Evolutionary conservation across 345 rosid species (phyloP).

Genomic region (Citrus sinensis): DNA sequence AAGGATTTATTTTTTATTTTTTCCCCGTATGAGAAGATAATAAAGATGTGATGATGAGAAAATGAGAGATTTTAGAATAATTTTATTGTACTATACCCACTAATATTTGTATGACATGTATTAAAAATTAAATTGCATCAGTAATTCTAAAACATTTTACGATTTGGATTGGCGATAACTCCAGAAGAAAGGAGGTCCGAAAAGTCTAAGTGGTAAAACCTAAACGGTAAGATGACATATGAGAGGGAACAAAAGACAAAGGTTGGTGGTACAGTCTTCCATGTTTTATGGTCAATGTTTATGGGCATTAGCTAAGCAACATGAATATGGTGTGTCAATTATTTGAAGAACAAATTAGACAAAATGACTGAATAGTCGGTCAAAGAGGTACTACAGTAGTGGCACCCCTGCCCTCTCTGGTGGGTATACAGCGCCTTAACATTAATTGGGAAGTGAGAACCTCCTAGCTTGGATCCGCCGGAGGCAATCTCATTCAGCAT

Average conservation of each 20-base stretch:
- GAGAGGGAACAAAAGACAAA: neutral
- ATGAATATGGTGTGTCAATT: neutral
- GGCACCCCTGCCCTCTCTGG: too few relatives aligned
- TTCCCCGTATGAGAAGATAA: neutral
- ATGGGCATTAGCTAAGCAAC: neutral
- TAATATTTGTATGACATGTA: too few relatives aligned
- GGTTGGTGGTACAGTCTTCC: slow-evolving; percentile 8
- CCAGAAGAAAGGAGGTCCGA: neutral
- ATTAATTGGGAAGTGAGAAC: too few relatives aligned
- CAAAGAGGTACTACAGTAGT: neutral
- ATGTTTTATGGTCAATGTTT: slow-evolving; percentile 12
- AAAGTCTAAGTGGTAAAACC: neutral
- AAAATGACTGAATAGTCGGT: neutral
- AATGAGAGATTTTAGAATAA: too few relatives aligned
- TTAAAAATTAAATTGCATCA: neutral
- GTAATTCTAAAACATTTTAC: neutral
- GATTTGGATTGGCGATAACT: neutral
- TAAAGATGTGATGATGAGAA: neutral
- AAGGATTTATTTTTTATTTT: too few relatives aligned
- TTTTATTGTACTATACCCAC: fast-evolving
- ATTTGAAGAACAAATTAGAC: neutral
- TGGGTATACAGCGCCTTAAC: too few relatives aligned
- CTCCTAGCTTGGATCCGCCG: too few relatives aligned
- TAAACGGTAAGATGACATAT: neutral
- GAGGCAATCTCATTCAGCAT: too few relatives aligned